Evolutionary conservation across 2,329 filamentous ascomycete genomes (phyloP).

Genomic region (Tolypocladium tropicale): DNA sequence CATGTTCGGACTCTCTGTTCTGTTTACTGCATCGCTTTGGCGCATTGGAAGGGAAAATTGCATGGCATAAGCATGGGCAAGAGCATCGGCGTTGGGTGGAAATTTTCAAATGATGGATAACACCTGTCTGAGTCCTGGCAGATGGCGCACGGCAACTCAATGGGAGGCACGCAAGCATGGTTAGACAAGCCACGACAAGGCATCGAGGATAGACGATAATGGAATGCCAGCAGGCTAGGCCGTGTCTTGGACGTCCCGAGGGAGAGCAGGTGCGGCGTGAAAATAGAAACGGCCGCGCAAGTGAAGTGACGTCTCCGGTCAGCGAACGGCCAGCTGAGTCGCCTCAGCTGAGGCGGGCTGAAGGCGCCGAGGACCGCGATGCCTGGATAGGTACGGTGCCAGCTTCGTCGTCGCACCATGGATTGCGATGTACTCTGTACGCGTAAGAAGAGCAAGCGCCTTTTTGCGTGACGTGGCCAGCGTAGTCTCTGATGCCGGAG

Average conservation of each 20-base stretch:
- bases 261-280: neutral
- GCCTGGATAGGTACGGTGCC: neutral
- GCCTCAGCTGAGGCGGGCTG: neutral
- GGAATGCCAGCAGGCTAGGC: neutral
- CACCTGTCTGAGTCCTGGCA: neutral
- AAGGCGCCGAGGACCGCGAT: neutral
- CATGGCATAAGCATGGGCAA: neutral
- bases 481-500: neutral
- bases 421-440: neutral
- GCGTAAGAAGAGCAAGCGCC: neutral
- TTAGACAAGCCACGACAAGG: neutral
- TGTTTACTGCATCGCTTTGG: constrained; percentile 5
- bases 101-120: neutral
- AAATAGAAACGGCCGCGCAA: neutral
- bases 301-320: neutral
- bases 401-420: neutral
- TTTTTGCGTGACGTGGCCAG: neutral
- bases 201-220: neutral
- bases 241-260: neutral
- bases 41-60: neutral
- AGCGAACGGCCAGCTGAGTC: neutral
- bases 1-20: neutral
- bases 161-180: no score
- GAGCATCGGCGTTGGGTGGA: neutral
- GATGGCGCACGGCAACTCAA: neutral